Evolutionary conservation across 768 basidiomycete genomes (phyloP).

Genomic region (Russula brevipes): DNA sequence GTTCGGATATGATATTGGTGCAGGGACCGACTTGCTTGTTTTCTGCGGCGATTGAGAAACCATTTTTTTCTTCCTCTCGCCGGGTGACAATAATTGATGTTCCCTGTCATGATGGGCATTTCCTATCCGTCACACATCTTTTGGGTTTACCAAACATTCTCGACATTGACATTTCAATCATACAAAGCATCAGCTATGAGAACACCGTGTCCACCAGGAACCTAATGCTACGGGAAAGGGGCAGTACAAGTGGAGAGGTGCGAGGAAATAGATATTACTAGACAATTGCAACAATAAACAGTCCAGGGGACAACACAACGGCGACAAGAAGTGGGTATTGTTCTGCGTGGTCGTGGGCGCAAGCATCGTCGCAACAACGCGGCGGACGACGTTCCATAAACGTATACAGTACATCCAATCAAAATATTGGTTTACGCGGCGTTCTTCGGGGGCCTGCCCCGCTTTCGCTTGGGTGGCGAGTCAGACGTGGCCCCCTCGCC

Average conservation of each 20-base stretch:
- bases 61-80: slow-evolving; percentile 4
- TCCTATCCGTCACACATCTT: slow-evolving; percentile 10
- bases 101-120: slow-evolving; percentile 6
- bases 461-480: slow-evolving; percentile 57
- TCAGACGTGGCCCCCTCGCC: slow-evolving; percentile 42
- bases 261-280: slow-evolving; percentile 19
- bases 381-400: slow-evolving; percentile 28
- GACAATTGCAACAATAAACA: slow-evolving; percentile 24
- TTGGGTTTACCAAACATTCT: slow-evolving; percentile 16
- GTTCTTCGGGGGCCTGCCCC: slow-evolving; percentile 60
- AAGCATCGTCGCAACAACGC: slow-evolving; percentile 27
- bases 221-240: slow-evolving; percentile 24
- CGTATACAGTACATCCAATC: slow-evolving; percentile 32
- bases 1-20: slow-evolving; percentile 21
- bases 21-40: slow-evolving; percentile 19
- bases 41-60: slow-evolving; percentile 23
- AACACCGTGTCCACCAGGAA: slow-evolving; percentile 26
- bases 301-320: slow-evolving; percentile 30
- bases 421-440: slow-evolving; percentile 19
- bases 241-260: slow-evolving; percentile 23
- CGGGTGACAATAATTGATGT: slow-evolving; percentile 11
- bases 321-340: slow-evolving; percentile 34
- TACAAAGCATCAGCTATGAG: slow-evolving; percentile 26
- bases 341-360: slow-evolving; percentile 33
- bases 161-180: slow-evolving; percentile 22